phyloP scores from a whole-genome alignment of 495 filamentous ascomycete genomes.

The Friedmanniomyces simplex region DNA sequence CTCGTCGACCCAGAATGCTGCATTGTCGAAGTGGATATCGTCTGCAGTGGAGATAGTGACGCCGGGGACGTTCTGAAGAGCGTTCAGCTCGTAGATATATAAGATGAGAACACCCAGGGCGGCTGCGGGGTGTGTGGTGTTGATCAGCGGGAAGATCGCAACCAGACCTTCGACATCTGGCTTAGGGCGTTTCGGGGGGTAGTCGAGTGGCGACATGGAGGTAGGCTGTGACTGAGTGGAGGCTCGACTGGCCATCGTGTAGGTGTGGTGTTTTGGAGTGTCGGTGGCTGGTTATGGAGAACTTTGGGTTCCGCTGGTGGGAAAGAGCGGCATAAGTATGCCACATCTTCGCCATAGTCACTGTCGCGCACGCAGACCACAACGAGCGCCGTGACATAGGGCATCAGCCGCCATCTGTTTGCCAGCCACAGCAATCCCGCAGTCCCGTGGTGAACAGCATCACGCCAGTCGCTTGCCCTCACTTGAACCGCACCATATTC shows the following conservation, averaged over 20 bases:
- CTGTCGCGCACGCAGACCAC: no score
- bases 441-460: background rate
- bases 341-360: no score
- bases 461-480: background rate
- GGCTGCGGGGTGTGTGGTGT: background rate
- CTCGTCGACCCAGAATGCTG: background rate
- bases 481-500: slow-evolving; percentile 26
- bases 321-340: no score
- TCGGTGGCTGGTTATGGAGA: no score
- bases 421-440: background rate
- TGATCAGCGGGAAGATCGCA: background rate
- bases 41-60: background rate
- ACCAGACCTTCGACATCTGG: background rate
- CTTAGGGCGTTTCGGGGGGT: background rate
- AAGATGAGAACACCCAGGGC: background rate
- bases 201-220: background rate
- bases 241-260: no score
- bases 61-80: background rate
- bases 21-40: background rate
- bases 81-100: background rate
- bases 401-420: background rate
- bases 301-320: no score
- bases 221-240: no score
- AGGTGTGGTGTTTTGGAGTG: no score
- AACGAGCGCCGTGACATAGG: background rate